These are phyloP conservation scores for Barnettozyma populi DNA, from an alignment of 805 yeast genomes.

Conservation along the genomic window DNA sequence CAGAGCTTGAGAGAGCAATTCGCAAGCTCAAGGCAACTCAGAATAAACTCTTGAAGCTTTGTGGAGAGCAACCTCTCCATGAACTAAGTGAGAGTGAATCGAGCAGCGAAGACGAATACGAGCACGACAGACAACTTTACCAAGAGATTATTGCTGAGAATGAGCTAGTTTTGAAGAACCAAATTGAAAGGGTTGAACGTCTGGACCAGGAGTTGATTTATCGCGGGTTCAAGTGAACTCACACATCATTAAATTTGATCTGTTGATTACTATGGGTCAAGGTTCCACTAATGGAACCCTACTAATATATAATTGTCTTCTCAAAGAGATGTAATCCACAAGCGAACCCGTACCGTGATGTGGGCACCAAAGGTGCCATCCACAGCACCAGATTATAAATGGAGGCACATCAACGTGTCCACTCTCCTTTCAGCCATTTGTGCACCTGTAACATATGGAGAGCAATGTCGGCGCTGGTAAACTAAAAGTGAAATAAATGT, in stretches of 20 bases:
- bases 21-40: slow-evolving; percentile 48
- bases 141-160: slow-evolving; percentile 55
- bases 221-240: slow-evolving; percentile 29
- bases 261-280: neutral
- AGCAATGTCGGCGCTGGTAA: slow-evolving; percentile 26
- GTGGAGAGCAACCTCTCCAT: slow-evolving; percentile 4
- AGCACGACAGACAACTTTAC: slow-evolving; percentile 44
- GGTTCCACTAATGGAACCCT: neutral
- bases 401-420: slow-evolving; percentile 12
- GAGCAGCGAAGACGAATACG: slow-evolving; percentile 27
- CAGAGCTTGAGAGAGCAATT: slow-evolving; percentile 37
- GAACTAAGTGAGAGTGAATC: slow-evolving; percentile 16
- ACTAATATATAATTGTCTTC: neutral
- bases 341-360: slow-evolving; percentile 23
- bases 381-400: slow-evolving; percentile 22
- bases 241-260: no score
- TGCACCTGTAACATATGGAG: slow-evolving; percentile 19
- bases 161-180: slow-evolving; percentile 45
- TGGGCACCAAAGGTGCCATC: neutral
- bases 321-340: slow-evolving; percentile 21
- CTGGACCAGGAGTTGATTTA: slow-evolving; percentile 42
- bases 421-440: slow-evolving; percentile 28
- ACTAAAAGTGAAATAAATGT: slow-evolving; percentile 24
- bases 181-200: slow-evolving; percentile 38
- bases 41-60: slow-evolving; percentile 29